A percentile compares a stretch with the other conserved stretches of the same genome.
These are phyloP conservation scores for Hypholoma fasciculare DNA, from an alignment of 768 basidiomycete species.

Conservation along the genomic window DNA sequence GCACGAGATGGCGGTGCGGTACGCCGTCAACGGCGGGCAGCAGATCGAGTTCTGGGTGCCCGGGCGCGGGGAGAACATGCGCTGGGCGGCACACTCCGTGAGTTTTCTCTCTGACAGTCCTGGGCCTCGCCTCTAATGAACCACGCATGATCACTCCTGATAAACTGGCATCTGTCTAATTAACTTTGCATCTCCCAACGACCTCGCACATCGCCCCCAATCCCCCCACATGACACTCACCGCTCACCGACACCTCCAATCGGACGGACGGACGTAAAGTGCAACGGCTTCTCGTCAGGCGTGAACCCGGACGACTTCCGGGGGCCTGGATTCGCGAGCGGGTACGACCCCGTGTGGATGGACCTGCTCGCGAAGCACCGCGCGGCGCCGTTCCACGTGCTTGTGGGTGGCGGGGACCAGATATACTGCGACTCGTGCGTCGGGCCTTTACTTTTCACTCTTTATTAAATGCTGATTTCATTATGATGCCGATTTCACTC, in stretches of 20 bases:
- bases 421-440: slow-evolving; percentile 81
- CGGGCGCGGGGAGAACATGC: slow-evolving; percentile 77
- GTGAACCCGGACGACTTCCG: slow-evolving; percentile 88
- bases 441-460: too few species aligned
- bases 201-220: too few species aligned
- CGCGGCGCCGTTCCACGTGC: slow-evolving; percentile 80
- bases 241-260: too few species aligned
- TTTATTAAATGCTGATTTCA: background rate
- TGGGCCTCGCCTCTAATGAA: too few species aligned
- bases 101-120: slow-evolving; percentile 21
- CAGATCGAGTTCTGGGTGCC: slow-evolving; percentile 84
- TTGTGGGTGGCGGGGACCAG: slow-evolving; percentile 94
- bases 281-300: slow-evolving; percentile 88
- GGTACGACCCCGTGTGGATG: slow-evolving; percentile 91
- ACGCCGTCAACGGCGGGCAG: slow-evolving; percentile 81
- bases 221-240: too few species aligned
- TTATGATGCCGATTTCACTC: too few species aligned
- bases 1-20: slow-evolving; percentile 75
- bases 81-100: slow-evolving; percentile 88
- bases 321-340: slow-evolving; percentile 75
- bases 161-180: too few species aligned
- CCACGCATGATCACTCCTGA: too few species aligned
- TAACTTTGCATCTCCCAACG: too few species aligned
- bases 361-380: slow-evolving; percentile 87
- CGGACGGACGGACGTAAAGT: slow-evolving; percentile 38